Evolutionary conservation across 768 basidiomycete genomes (phyloP).

Genomic region (Pleurotus ostreatus): DNA sequence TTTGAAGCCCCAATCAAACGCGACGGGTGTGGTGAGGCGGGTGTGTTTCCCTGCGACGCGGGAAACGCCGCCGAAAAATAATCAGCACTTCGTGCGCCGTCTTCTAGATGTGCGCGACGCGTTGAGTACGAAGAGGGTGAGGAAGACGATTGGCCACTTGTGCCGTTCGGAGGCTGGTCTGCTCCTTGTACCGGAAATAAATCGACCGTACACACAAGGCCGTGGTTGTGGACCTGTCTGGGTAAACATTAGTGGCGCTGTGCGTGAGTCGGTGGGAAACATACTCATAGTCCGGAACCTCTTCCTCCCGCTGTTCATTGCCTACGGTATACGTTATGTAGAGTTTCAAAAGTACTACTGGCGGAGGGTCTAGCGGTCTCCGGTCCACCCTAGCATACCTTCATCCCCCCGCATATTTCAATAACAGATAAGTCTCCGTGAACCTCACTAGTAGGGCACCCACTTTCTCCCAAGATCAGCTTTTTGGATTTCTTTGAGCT

Average conservation of each 20-base stretch:
- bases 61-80: constrained; percentile 10
- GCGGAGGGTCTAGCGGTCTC: constrained; percentile 64
- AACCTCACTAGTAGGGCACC: constrained; percentile 16
- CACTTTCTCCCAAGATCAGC: constrained; percentile 69
- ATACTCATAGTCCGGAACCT: constrained; percentile 46
- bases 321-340: constrained; percentile 43
- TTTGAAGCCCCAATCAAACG: constrained; percentile 17
- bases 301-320: constrained; percentile 36
- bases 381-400: constrained; percentile 63
- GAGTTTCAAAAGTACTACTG: constrained; percentile 51
- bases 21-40: no score
- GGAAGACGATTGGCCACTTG: background rate
- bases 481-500: constrained; percentile 57
- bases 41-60: background rate
- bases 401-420: background rate
- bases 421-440: constrained; percentile 1
- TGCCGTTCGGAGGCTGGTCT: constrained; percentile 8
- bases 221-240: constrained; percentile 60
- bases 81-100: constrained; percentile 7
- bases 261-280: constrained; percentile 12
- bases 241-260: constrained; percentile 6
- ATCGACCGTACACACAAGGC: constrained; percentile 75
- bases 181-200: constrained; percentile 55
- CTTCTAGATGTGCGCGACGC: constrained; percentile 6
- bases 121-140: constrained; percentile 12